These are phyloP conservation scores for Cubamyces lactineus DNA, from an alignment of 768 basidiomycete species.

Conservation along the genomic window DNA sequence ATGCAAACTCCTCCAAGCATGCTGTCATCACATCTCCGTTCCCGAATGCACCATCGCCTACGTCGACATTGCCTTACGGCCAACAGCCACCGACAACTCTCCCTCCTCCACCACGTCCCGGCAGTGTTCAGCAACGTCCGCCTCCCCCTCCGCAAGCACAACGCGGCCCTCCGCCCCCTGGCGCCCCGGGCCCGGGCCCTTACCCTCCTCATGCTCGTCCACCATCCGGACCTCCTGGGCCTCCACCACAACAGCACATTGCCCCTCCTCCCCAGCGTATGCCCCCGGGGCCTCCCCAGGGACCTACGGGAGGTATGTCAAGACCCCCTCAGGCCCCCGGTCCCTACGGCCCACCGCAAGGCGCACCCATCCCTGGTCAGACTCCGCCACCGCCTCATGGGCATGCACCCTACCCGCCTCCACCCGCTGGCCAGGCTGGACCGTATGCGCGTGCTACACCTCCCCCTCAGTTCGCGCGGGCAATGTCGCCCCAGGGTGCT, in stretches of 20 bases:
- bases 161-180: conserved; percentile 39
- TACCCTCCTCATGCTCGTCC: conserved; percentile 39
- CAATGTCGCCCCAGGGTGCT: conserved; percentile 35
- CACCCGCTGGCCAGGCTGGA: conserved; percentile 41
- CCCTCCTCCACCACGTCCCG: conserved; percentile 65
- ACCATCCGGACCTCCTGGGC: conserved; percentile 37
- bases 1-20: conserved; percentile 54
- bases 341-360: conserved; percentile 53
- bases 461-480: conserved; percentile 41
- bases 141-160: conserved; percentile 44
- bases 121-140: conserved; percentile 55
- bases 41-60: conserved; percentile 56
- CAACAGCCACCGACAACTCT: conserved; percentile 29
- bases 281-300: conserved; percentile 16
- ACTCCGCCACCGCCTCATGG: conserved; percentile 34
- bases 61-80: conserved; percentile 21
- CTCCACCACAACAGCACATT: conserved; percentile 31
- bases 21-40: conserved; percentile 87
- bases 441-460: conserved; percentile 45
- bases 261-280: conserved; percentile 47
- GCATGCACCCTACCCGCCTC: conserved; percentile 36
- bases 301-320: conserved; percentile 38
- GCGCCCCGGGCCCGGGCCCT: conserved; percentile 29
- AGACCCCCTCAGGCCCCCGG: conserved; percentile 49
- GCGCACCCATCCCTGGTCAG: conserved; percentile 46